Evolutionary conservation across 352 stramenopile genomes (phyloP), one percentile per base, ranked within the genome.

Genomic region (Globisporangium spiculum): DNA sequence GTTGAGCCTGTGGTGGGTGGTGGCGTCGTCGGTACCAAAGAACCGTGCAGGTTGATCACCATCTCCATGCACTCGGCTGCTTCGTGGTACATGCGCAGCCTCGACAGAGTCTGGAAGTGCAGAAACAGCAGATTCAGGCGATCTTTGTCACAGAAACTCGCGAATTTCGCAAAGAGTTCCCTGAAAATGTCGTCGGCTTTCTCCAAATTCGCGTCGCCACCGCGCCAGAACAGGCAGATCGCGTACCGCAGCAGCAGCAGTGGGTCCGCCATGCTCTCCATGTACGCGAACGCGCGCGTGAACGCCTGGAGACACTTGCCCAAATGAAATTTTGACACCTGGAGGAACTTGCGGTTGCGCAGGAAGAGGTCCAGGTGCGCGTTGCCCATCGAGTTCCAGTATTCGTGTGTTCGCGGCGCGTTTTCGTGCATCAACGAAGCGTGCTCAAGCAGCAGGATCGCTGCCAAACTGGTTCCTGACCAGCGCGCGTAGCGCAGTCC

Each of bases 311-410:
- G 48, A 34, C 73, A 78, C 46, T 80, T 83, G 46, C 26, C 70
- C 8, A 91, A 60, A 60, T 91, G 83, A 69, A 90, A 90, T 10
- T 64, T 69, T 0, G 81, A 75, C 22, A 76, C 52, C 0, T 83
- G 75, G 12, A 89, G 67, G 68, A 88, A 91, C 70, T 92, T 92
- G 14, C 81, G 81, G 44, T 90, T 63, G 4, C 81, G 65, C 65
- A 91, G 69, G 44, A 91, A 91, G 14, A 90, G 70, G 27, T 90
- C 71, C 65, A 91, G 73, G 54, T 91, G 83, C 1, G 82, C 82
- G 6, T 81, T 89, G 27, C 84, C 83, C 26, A 90, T 69, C 62
- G 72, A 78, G 65, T 88, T 84, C 84, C 84, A 92, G 58, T 90
- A 92, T 20, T 89, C 83, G 69, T 83, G 83, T 2, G 68, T 80